Conservation (phyloP, 78 protist species). For the Dictyostelium firmibasis region DNA sequence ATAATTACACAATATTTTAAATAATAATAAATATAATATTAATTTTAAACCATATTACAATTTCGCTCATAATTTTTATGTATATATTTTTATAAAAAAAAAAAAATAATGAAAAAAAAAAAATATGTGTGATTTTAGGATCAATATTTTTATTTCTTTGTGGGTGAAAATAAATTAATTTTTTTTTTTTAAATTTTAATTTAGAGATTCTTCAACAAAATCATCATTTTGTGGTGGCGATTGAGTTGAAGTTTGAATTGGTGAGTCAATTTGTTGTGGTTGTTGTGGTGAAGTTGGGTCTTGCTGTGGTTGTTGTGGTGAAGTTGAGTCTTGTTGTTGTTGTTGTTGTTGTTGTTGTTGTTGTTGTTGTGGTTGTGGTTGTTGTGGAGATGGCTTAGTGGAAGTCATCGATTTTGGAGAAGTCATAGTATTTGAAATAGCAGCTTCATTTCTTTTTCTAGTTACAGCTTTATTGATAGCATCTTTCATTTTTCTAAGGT, state of each 20-base stretch:
- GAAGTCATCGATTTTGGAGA: background rate
- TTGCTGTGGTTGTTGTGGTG: background rate
- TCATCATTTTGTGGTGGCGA: background rate
- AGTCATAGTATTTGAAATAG: slow-evolving; percentile 55
- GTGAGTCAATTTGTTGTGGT: slow-evolving; percentile 18
- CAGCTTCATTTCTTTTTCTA: slow-evolving; percentile 62
- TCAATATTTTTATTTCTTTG: too few relatives aligned
- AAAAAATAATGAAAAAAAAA: too few relatives aligned
- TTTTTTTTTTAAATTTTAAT: background rate
- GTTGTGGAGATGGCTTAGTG: background rate
- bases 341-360: background rate
- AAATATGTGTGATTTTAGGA: too few relatives aligned
- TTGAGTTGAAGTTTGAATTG: background rate
- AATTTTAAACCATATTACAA: background rate
- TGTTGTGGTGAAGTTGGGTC: background rate
- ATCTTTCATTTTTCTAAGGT: slow-evolving; percentile 69
- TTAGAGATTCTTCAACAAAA: slow-evolving; percentile 33
- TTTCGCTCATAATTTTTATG: background rate
- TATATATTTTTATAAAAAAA: too few relatives aligned
- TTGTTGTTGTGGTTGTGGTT: background rate
- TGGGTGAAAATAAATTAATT: background rate
- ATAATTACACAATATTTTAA: background rate
- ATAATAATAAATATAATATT: too few relatives aligned
- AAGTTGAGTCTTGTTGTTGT: background rate
- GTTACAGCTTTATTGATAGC: slow-evolving; percentile 44